Evolutionary conservation across 2,329 filamentous ascomycete species (phyloP), one percentile per base, ranked within the genome.

Genomic region (Diplodia corticola): DNA sequence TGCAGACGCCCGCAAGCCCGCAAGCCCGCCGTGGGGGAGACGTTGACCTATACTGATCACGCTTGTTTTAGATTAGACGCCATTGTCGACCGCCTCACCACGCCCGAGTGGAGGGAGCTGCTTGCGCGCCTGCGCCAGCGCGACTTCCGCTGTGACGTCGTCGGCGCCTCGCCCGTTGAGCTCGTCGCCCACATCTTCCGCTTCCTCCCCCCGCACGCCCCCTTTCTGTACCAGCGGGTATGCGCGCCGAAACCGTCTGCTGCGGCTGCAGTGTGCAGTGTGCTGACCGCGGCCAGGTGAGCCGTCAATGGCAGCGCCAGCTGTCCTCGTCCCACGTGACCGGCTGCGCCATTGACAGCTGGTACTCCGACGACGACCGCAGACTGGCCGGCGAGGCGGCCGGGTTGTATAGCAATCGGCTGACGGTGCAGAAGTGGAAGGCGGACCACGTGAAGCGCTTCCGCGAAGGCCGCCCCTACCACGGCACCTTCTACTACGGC

Each of bases 161-260:
- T 80, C 35, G 72, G 70, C n/a, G 67, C 44, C 0, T 68, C 80
- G 40, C 79, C 79, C 5, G 17, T 76, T 15, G 79, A 81, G 70
- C 69, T 81, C 7, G 70, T 77, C 5, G 70, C 74, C 22, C 67
- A 73, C 5, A 64, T 80, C 17, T 78, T 80, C 67, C 65, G 67
- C 35, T 69, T 77, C 70, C 57, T 80, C 66, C 75, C 75, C 49
- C 57, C 70, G 50, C 40, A 73, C 53, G 69, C 72, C 4, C 66
- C 72, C 2, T 77, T 73, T 65, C 73, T 69, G 49, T 67, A 74
- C 24, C 75, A 75, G 67, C 49, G 48, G 10, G 74, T 77, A 37
- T 51, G 63, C 63, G 28, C 9, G 5, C 65, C 40, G 10, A 24
- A 15, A 17, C 17, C 20, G 22, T 26, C 55, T 46, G 46, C 44